Base-by-base conservation (phyloP, 2,329 filamentous ascomycete genomes). In the Myriangium duriaei region DNA sequence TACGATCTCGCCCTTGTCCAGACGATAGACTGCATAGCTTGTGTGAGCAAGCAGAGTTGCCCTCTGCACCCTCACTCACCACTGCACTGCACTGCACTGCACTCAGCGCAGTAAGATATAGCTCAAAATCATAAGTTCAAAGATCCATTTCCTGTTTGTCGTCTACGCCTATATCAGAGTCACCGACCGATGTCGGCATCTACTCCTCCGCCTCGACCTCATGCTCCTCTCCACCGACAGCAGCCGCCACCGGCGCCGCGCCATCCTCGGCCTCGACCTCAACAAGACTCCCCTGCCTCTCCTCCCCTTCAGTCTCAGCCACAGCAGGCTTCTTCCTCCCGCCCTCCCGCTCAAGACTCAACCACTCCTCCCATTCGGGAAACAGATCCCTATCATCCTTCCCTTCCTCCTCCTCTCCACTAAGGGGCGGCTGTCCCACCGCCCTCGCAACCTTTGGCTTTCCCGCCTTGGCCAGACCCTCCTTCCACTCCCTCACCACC, bases 291-390 rank as follows among this genome's bases (percentile, higher is more conserved):
- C n/a, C 35, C 24, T 30, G 9, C 7, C 21, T 7, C 0, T 49
- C 51, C 7, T 45, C 40, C 52, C 44, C 50, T 5, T 50, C 49
- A 9, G 46, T 49, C 11, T 52, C 56, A 39, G 60, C 60, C 21
- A 61, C 60, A 35, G 62, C 54, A 28, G 55, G 61, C 45, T 47
- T 59, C 41, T 47, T 61, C 55, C 29, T 57, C 3, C 67, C 68
- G 3, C 81, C 81, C 50, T 86, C 78, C 42, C 71, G 73, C 65
- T 96, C 91, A 45, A 94, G 57, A 53, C 72, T 71, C 49, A 96
- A 56, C 67, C 84, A 95, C 59, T 91, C 81, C 4, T 94, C 82
- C 91, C 91, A 98, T 53, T 95, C 85, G 0, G 88, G 88, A 64
- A 98, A 98, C 49, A 98, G 71, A 2, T 93, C 87, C 29, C 81